These are phyloP conservation scores for Kodamaea lidongshanica DNA, from an alignment of 805 yeast genomes.

Conservation along the genomic window DNA sequence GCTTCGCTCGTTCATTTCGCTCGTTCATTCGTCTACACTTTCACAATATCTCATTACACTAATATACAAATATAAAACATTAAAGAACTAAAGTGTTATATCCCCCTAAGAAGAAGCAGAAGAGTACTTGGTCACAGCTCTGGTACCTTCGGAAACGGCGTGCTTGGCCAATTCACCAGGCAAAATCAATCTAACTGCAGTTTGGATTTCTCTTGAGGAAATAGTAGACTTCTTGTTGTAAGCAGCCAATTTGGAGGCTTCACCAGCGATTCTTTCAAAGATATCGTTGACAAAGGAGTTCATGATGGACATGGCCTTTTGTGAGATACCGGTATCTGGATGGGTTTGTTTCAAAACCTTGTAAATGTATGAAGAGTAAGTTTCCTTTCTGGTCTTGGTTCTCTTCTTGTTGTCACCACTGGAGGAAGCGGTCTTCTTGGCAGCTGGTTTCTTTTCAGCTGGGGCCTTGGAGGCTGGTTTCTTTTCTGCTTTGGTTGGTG, in stretches of 20 bases:
- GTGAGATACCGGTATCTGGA: conserved; percentile 99
- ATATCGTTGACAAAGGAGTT: conserved; percentile 97
- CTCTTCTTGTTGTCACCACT: conserved; percentile 82
- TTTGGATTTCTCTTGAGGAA: conserved; percentile 97
- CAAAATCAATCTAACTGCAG: conserved; percentile 95
- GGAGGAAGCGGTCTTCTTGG: conserved; percentile 89
- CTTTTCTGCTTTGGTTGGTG: conserved; percentile 48
- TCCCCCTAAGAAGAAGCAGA: conserved; percentile 43
- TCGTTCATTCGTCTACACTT: neutral
- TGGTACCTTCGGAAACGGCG: conserved; percentile 97
- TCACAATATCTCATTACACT: conserved; percentile 10
- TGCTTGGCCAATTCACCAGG: conserved; percentile 99
- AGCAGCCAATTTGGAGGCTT: conserved; percentile 97
- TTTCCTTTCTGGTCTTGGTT: conserved; percentile 94
- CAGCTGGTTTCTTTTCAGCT: conserved; percentile 88
- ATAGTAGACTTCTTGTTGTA: conserved; percentile 98
- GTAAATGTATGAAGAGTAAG: conserved; percentile 97
- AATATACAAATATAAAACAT: conserved; percentile 12
- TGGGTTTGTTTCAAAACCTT: conserved; percentile 98
- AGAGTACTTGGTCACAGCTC: conserved; percentile 96
- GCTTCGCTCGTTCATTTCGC: too few species aligned
- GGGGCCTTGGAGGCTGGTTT: conserved; percentile 94
- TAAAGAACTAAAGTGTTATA: conserved; percentile 6
- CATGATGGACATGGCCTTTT: conserved; percentile 97
- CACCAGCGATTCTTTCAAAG: conserved; percentile 96